Evolutionary conservation across 768 basidiomycete species (phyloP), one percentile per base, ranked within the genome.

Genomic region (Agrocybe pediades): DNA sequence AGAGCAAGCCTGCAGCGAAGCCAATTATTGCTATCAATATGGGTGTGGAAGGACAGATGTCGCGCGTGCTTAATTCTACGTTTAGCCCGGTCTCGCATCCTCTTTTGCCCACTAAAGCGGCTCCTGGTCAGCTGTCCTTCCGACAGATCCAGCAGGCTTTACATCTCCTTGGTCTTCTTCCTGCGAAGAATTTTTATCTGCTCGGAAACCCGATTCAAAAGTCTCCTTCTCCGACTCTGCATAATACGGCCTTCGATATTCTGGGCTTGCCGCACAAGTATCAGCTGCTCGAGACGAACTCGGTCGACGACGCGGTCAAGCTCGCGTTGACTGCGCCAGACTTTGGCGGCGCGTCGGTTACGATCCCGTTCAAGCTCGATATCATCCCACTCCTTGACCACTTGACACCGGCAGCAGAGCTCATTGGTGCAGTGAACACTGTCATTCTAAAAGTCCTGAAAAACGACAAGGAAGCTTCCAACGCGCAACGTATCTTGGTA

Each of bases 11-110:
- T 1, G 69, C 74, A 13, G 70, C 83, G 11, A 96, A 92, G 65
- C 96, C 95, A 2, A 77, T 98, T 63, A 85, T 99, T 52, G 93
- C 95, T 4, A 88, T 98, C 74, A 98, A 98, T 71, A 95, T 96
- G 87, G 93, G 94, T 16, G 64, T 77, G 16, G 82, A 84, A 44
- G 97, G 97, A 11, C 95, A 98, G 68, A 79, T 98, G 65, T 95
- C 95, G 3, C 83, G 97, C 24, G 81, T 98, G 48, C 77, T 97
- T 54, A 96, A 96, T 70, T 70, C 77, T 6, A 88, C 87, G 8
- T 83, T 99, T 62, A 95, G 87, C 30, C 96, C 96, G 13, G 84
- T 98, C 41, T 92, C 95, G 0, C 97, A 98, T 68, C 86, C 92
- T 0, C 74, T 87, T 4, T 80, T 96, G n/a, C 93, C 94, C 0